phyloP scores from a whole-genome alignment of 805 yeast species.

The Priceomyces melissophilus region DNA sequence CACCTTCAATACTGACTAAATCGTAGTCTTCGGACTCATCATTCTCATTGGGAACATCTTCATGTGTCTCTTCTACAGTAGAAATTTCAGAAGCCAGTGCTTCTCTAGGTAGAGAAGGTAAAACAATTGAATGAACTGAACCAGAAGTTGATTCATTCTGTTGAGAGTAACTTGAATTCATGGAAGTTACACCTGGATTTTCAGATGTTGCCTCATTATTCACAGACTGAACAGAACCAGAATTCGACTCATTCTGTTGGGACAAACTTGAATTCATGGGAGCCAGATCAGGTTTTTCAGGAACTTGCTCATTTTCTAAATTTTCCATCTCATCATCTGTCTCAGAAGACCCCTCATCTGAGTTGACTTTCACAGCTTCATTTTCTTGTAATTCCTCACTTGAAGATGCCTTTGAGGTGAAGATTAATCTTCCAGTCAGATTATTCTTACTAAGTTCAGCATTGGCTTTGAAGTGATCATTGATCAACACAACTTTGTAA shows the following conservation, averaged over 20 bases:
- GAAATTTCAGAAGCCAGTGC: constrained; percentile 9
- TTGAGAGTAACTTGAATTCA: neutral
- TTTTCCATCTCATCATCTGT: constrained; percentile 1
- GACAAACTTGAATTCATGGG: too few species aligned
- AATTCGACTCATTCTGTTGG: neutral
- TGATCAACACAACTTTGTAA: constrained; percentile 25
- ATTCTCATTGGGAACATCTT: constrained; percentile 8
- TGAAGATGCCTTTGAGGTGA: constrained; percentile 1
- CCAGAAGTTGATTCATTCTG: constrained; percentile 6
- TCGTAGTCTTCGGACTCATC: constrained; percentile 25
- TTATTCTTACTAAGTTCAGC: constrained; percentile 21
- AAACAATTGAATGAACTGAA: constrained; percentile 26
- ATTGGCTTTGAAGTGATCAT: constrained; percentile 14
- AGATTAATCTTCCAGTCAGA: constrained; percentile 20
- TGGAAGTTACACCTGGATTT: too few species aligned
- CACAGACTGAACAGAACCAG: neutral
- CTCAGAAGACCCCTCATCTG: neutral
- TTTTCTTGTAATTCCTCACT: neutral
- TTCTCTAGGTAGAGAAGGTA: constrained; percentile 30
- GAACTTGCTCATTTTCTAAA: neutral
- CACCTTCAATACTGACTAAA: constrained; percentile 27
- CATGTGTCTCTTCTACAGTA: constrained; percentile 21
- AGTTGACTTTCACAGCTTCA: neutral
- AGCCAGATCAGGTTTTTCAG: neutral
- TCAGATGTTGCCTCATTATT: neutral